Evolutionary conservation across 306 rosid genomes (phyloP).

Genomic region (Gastrolobium villosum): DNA sequence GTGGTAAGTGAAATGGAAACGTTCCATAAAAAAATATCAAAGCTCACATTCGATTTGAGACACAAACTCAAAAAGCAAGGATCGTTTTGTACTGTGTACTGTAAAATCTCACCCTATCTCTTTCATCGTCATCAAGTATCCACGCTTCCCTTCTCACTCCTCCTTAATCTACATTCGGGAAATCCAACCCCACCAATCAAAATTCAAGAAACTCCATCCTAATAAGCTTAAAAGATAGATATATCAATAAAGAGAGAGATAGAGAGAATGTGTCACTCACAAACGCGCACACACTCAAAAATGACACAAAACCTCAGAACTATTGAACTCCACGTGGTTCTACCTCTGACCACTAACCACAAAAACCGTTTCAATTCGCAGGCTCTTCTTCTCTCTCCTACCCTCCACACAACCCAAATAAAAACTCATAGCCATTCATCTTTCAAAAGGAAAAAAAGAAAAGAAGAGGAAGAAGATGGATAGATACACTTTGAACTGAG

Average conservation of each 20-base stretch:
- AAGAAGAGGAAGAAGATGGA: background rate
- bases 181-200: conserved; percentile 83
- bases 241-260: conserved; percentile 9
- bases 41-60: conserved; percentile 5
- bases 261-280: background rate
- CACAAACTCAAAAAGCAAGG: conserved; percentile 21
- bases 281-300: background rate
- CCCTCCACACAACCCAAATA: conserved; percentile 47
- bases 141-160: background rate
- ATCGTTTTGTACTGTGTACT: conserved; percentile 24
- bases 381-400: background rate
- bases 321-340: conserved; percentile 55
- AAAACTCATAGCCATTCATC: conserved; percentile 42
- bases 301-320: conserved; percentile 30
- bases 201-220: conserved; percentile 69
- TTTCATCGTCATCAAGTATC: conserved; percentile 23
- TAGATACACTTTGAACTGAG: conserved; percentile 27
- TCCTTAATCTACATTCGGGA: conserved; percentile 40
- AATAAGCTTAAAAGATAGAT: conserved; percentile 49
- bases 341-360: conserved; percentile 59
- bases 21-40: conserved; percentile 39
- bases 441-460: background rate
- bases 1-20: conserved; percentile 33
- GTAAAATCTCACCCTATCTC: conserved; percentile 32
- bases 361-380: conserved; percentile 45